Evolutionary conservation across 1,284 basidiomycete genomes (phyloP), one percentile per base, ranked within the genome.

Genomic region (Malassezia pachydermatis): DNA sequence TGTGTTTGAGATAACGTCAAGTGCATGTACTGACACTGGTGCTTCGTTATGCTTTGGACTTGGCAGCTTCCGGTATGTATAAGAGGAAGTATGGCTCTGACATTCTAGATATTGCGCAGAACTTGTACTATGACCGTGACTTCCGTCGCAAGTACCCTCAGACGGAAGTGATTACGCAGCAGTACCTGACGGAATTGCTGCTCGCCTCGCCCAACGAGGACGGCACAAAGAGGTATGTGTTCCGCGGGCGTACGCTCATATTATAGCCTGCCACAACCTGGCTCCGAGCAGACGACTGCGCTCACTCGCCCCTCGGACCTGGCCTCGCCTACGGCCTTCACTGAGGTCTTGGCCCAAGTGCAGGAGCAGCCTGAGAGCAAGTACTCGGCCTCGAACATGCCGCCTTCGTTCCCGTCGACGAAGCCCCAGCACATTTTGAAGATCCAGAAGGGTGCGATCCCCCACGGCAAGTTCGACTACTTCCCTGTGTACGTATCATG

Each of bases 121-220:
- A 72, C 57, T 36, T 64, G 36, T 95, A 95, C 79, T 88, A 83
- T 82, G 87, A 89, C 75, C 86, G 89, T 55, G 89, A 95, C 75
- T 84, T 89, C 64, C 82, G 90, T 53, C 81, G 89, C 52, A 81
- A 82, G 47, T 94, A 89, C 74, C 88, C 89, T 25, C 83, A 84
- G 65, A 81, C 88, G 39, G 62, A 67, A 29, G 65, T 70, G 57
- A 60, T 71, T 45, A 71, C 65, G 20, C 68, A 71, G 51, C 53
- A 62, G 49, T 54, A 63, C 48, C 58, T 71, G 32, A 84, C 88
- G 6, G 77, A 80, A 20, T 76, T 95, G 54, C 79, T 95, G 34
- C 80, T 94, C 54, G 82, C 89, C 45, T 83, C 85, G 43, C 84
- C 86, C 11, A 76, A 77, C 57, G 75, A 77, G 41, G 65, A 70